Conservation (phyloP, 805 yeast genomes). For the Candida maris region DNA sequence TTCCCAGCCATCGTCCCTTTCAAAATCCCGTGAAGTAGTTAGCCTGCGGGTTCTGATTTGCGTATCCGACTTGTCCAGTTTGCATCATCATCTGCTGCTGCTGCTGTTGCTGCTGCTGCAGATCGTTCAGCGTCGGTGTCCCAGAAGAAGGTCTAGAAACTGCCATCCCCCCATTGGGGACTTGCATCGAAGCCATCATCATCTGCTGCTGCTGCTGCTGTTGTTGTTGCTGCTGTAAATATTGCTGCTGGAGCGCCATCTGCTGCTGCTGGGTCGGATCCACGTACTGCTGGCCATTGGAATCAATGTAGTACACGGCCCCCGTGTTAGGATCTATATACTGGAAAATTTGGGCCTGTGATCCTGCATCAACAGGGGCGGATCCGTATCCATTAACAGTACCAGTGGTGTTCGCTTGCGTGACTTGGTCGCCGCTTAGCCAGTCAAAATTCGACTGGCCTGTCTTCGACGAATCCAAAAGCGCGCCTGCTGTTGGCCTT, state of each 20-base stretch:
- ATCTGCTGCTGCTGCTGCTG: constrained; percentile 18
- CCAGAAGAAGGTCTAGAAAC: background rate
- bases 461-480: constrained; percentile 29
- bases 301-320: constrained; percentile 60
- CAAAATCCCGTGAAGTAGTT: constrained; percentile 22
- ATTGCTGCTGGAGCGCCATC: constrained; percentile 23
- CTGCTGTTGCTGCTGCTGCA: constrained; percentile 17
- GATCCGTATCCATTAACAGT: constrained; percentile 24
- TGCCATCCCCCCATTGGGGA: too few species aligned
- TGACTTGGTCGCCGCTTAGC: constrained; percentile 27
- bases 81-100: constrained; percentile 13
- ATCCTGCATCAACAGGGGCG: constrained; percentile 9
- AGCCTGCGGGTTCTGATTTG: constrained; percentile 8
- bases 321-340: constrained; percentile 74
- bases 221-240: constrained; percentile 25
- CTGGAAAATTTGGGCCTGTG: constrained; percentile 49
- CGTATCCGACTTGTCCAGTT: constrained; percentile 1
- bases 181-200: constrained; percentile 6
- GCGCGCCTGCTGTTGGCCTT: constrained; percentile 30
- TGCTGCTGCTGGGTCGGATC: constrained; percentile 42
- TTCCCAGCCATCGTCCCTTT: background rate
- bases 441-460: constrained; percentile 37
- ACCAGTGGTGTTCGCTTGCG: constrained; percentile 17
- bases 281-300: constrained; percentile 60
- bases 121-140: constrained; percentile 11